These are phyloP conservation scores for Lepiota brunneoincarnata DNA, from an alignment of 768 basidiomycete species.

Conservation along the genomic window DNA sequence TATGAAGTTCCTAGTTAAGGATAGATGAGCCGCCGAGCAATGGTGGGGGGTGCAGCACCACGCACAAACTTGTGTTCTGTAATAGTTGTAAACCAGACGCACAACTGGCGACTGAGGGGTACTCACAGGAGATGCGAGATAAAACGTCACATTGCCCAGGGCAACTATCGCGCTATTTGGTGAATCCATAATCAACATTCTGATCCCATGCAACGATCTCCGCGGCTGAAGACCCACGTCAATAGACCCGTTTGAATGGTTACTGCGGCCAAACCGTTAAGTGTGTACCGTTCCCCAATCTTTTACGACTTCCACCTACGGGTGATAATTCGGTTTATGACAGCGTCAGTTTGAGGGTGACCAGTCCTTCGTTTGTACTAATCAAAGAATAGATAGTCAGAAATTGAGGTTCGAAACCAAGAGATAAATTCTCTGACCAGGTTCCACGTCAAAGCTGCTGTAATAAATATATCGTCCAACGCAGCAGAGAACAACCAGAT, in stretches of 20 bases:
- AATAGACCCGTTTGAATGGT: slow-evolving; percentile 42
- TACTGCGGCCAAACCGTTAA: slow-evolving; percentile 20
- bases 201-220: background rate
- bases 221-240: slow-evolving; percentile 22
- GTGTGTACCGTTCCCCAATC: background rate
- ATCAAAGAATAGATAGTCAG: background rate
- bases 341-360: slow-evolving; percentile 38
- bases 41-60: background rate
- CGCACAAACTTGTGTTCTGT: slow-evolving; percentile 15
- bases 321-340: slow-evolving; percentile 30
- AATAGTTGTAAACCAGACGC: background rate
- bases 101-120: background rate
- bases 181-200: background rate
- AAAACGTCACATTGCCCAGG: slow-evolving; percentile 25
- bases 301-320: background rate
- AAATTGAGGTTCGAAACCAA: background rate
- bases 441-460: slow-evolving; percentile 31
- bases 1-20: slow-evolving; percentile 16
- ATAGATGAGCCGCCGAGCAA: background rate
- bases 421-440: slow-evolving; percentile 25
- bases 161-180: slow-evolving; percentile 19
- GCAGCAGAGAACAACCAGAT: slow-evolving; percentile 42
- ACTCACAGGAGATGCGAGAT: background rate
- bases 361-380: slow-evolving; percentile 38
- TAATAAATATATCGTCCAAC: slow-evolving; percentile 38